These are phyloP conservation scores for Dichotomocladium elegans DNA, from an alignment of 371 early-diverging fungal genomes.

Conservation along the genomic window DNA sequence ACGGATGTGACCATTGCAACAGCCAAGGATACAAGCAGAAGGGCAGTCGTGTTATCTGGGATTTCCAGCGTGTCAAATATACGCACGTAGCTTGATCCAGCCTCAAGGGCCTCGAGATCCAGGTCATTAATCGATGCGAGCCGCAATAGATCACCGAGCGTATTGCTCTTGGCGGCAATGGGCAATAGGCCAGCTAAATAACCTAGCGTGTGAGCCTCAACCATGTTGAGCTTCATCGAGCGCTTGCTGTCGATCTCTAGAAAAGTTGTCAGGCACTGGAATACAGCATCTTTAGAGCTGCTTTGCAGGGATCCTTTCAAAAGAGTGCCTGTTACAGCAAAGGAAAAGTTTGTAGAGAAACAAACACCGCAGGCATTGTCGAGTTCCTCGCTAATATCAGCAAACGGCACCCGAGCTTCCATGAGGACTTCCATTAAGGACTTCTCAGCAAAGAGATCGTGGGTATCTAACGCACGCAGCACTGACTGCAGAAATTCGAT, in stretches of 20 bases:
- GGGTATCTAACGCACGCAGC: constrained; percentile 65
- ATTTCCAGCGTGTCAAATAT: constrained; percentile 68
- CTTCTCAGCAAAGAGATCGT: constrained; percentile 61
- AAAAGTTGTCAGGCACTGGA: constrained; percentile 63
- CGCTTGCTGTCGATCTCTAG: constrained; percentile 65
- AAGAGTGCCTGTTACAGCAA: too few species aligned
- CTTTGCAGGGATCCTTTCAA: too few species aligned
- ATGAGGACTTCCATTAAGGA: constrained; percentile 64
- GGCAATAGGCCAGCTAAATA: constrained; percentile 75
- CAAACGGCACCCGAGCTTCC: constrained; percentile 61
- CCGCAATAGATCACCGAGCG: constrained; percentile 57
- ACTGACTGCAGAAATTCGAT: constrained; percentile 66
- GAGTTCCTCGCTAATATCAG: constrained; percentile 58
- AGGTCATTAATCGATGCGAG: constrained; percentile 49
- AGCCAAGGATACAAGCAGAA: constrained; percentile 71
- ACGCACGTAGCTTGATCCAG: constrained; percentile 45
- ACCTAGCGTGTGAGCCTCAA: constrained; percentile 65
- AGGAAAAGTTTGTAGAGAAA: constrained; percentile 81
- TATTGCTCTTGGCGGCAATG: constrained; percentile 58
- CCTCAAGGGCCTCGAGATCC: constrained; percentile 43
- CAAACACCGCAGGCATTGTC: constrained; percentile 72
- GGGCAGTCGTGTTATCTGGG: constrained; percentile 64
- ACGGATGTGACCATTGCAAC: constrained; percentile 78
- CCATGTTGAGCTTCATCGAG: constrained; percentile 38
- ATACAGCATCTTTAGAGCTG: constrained; percentile 70